Percentiles rank a stretch among this genome's conserved stretches.
These are phyloP conservation scores for Gaultheria prostrata DNA, from an alignment of 148 eudicot genomes.

Conservation along the genomic window DNA sequence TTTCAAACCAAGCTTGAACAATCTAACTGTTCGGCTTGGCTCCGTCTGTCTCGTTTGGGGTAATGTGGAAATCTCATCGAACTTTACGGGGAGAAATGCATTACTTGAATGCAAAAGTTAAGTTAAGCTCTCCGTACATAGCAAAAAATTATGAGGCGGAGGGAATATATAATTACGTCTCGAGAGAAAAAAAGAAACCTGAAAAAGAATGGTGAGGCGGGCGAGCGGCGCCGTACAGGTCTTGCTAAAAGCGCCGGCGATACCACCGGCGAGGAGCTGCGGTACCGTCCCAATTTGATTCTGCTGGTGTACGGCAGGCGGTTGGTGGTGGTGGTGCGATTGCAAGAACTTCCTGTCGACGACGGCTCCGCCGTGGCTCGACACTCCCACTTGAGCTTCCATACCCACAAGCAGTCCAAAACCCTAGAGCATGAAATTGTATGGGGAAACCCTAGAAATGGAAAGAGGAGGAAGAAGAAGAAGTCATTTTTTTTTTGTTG, in stretches of 20 bases:
- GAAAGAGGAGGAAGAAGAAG: background rate
- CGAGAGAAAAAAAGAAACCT: slow-evolving; percentile 36
- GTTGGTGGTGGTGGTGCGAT: slow-evolving; percentile 19
- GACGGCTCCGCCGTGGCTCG: slow-evolving; percentile 28
- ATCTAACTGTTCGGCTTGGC: too few species aligned
- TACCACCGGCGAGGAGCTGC: slow-evolving; percentile 77
- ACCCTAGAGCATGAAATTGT: slow-evolving; percentile 4
- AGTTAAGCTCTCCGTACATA: too few species aligned
- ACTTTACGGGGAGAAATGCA: too few species aligned
- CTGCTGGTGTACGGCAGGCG: slow-evolving; percentile 33
- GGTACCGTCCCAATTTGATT: slow-evolving; percentile 56
- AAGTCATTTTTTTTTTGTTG: background rate
- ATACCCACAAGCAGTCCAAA: slow-evolving; percentile 5
- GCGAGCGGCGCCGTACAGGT: slow-evolving; percentile 89
- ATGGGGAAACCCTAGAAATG: background rate
- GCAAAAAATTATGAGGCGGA: too few species aligned
- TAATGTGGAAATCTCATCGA: too few species aligned
- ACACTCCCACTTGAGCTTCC: slow-evolving; percentile 37
- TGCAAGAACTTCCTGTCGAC: slow-evolving; percentile 35
- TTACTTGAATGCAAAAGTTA: too few species aligned
- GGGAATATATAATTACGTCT: background rate
- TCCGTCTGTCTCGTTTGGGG: too few species aligned
- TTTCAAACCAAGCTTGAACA: too few species aligned
- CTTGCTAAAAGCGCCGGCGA: slow-evolving; percentile 81
- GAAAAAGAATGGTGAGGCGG: slow-evolving; percentile 85